Evolutionary conservation across 2,329 filamentous ascomycete species (phyloP).

Genomic region (Alternaria sp.): DNA sequence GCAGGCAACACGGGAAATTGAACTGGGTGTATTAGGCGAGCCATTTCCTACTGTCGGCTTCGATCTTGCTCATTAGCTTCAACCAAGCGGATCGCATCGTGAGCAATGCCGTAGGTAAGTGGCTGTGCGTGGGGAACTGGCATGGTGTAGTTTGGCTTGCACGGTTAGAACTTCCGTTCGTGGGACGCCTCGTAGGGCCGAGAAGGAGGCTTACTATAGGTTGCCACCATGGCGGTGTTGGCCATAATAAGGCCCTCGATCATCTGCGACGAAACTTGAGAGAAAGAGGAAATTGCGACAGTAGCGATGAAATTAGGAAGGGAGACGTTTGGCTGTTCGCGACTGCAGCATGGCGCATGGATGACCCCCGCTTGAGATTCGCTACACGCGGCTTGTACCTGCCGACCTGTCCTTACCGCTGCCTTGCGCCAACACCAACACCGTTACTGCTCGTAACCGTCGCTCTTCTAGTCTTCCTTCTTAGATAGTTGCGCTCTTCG

Average conservation of each 20-base stretch:
- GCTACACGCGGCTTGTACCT: constrained; percentile 15
- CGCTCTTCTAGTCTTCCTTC: constrained; percentile 3
- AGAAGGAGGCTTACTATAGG: constrained; percentile 16
- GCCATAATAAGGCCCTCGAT: constrained; percentile 7
- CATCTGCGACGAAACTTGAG: not conserved
- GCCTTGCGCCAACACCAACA: not conserved
- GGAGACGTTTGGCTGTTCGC: constrained; percentile 7
- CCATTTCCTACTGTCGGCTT: constrained; percentile 11
- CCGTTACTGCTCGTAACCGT: not conserved
- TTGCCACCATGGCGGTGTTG: constrained; percentile 17
- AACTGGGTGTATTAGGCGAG: constrained; percentile 17
- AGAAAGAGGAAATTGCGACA: constrained; percentile 2
- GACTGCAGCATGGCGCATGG: constrained; percentile 8
- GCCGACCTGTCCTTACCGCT: not conserved
- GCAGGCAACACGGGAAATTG: constrained; percentile 3
- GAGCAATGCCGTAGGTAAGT: constrained; percentile 11
- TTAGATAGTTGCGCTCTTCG: not conserved
- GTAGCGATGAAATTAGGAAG: constrained; percentile 1
- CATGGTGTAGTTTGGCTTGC: constrained; percentile 4
- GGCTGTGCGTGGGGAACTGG: constrained; percentile 16
- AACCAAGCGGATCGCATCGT: constrained; percentile 9
- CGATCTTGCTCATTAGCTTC: not conserved
- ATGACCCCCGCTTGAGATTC: constrained; percentile 1
- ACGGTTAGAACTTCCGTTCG: constrained; percentile 1
- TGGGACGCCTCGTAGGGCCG: constrained; percentile 18